phyloP scores from a whole-genome alignment of 768 basidiomycete species.

The Mycena olivaceomarginata region DNA sequence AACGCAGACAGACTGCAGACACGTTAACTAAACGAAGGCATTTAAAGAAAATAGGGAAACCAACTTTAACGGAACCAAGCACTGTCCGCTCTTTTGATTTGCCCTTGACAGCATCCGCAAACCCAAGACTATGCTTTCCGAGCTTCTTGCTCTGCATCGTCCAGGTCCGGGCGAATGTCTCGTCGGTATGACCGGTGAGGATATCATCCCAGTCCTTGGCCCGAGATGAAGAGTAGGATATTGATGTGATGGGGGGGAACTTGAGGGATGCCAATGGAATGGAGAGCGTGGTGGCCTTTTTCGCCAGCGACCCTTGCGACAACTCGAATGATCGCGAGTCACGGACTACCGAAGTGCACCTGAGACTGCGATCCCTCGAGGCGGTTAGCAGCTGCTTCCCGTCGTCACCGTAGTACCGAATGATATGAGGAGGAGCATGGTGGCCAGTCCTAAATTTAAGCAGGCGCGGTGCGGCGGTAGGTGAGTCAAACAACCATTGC shows the following conservation, averaged over 20 bases:
- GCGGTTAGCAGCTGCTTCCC: constrained; percentile 95
- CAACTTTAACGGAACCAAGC: constrained; percentile 84
- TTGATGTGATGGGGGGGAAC: constrained; percentile 85
- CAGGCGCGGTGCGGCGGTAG: constrained; percentile 88
- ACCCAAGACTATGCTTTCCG: constrained; percentile 84
- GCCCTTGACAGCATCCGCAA: constrained; percentile 69
- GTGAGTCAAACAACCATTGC: constrained; percentile 99
- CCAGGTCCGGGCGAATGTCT: constrained; percentile 92
- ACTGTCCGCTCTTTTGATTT: constrained; percentile 66
- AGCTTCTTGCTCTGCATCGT: constrained; percentile 87
- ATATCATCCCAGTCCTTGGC: constrained; percentile 99
- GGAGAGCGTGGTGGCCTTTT: constrained; percentile 86
- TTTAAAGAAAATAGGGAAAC: constrained; percentile 4
- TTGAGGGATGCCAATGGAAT: constrained; percentile 90
- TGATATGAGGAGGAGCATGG: constrained; percentile 91
- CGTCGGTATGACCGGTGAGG: constrained; percentile 91
- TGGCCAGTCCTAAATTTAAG: constrained; percentile 97
- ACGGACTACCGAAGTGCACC: constrained; percentile 94
- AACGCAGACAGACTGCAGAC: constrained; percentile 84
- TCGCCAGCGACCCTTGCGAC: constrained; percentile 92
- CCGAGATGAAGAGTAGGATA: constrained; percentile 87
- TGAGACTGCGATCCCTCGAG: constrained; percentile 90
- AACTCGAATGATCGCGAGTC: constrained; percentile 97
- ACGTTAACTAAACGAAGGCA: constrained; percentile 2
- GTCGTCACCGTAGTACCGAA: constrained; percentile 97